These are phyloP conservation scores for Salvia sclarea DNA, from an alignment of 305 asterid genomes.

Conservation along the genomic window DNA sequence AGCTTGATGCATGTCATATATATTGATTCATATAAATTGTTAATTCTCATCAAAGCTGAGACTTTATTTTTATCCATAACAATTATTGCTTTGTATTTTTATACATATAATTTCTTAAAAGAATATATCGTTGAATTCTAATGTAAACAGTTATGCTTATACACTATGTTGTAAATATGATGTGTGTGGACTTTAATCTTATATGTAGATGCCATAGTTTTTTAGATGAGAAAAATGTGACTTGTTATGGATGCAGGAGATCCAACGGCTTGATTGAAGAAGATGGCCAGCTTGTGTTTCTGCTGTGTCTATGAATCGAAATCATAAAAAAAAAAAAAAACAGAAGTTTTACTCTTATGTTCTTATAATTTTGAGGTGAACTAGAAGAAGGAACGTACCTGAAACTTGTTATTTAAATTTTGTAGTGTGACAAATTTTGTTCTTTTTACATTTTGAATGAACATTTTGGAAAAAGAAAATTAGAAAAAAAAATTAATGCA, in stretches of 20 bases:
- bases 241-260: constrained; percentile 24
- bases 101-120: background rate
- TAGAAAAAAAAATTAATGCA: background rate
- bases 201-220: background rate
- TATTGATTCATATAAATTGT: background rate
- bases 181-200: background rate
- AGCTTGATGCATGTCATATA: too few relatives aligned
- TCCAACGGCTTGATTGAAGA: constrained; percentile 15
- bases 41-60: background rate
- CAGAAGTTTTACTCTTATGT: background rate
- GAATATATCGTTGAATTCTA: background rate
- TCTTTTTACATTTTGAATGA: constrained; percentile 11
- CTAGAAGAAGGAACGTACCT: constrained; percentile 16
- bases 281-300: constrained; percentile 7
- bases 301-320: constrained; percentile 18
- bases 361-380: constrained; percentile 30
- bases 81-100: background rate
- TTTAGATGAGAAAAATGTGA: background rate
- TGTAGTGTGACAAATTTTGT: constrained; percentile 33
- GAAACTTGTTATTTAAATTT: constrained; percentile 33
- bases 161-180: background rate
- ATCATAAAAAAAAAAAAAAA: background rate
- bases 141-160: background rate
- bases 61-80: background rate
- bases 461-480: background rate